phyloP scores from a whole-genome alignment of 116 monocot genomes.

The Papilionanthe hybrid region DNA sequence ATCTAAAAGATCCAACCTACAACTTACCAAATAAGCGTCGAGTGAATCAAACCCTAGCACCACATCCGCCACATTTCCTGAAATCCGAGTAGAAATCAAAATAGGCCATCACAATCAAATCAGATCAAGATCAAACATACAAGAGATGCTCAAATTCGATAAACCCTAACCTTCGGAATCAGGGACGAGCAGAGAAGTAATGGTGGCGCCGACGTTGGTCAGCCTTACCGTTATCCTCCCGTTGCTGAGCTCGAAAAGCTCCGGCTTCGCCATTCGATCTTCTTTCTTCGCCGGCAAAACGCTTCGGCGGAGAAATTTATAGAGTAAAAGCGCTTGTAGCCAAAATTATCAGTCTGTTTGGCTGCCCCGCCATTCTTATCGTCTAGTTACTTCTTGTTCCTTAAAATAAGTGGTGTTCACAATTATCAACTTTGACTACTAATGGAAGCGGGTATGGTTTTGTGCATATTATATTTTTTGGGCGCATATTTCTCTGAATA shows the following conservation, averaged over 20 bases:
- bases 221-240: conserved; percentile 22
- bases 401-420: not conserved
- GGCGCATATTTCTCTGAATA: too few species aligned
- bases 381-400: not conserved
- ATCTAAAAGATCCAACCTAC: not conserved
- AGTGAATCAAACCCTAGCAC: conserved; percentile 29
- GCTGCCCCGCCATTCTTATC: not conserved
- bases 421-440: too few species aligned
- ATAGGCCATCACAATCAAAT: not conserved
- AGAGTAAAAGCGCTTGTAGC: too few species aligned
- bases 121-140: not conserved
- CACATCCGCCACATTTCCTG: conserved; percentile 32
- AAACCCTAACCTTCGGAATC: conserved; percentile 24
- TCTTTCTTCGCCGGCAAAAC: not conserved
- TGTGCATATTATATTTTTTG: too few species aligned
- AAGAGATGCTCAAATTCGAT: not conserved
- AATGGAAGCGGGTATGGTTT: too few species aligned
- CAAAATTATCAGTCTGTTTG: too few species aligned
- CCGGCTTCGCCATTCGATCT: conserved; percentile 16
- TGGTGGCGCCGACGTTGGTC: conserved; percentile 25
- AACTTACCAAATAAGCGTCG: conserved; percentile 25
- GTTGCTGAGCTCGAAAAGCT: conserved; percentile 26
- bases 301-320: not conserved
- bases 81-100: not conserved
- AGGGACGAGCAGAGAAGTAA: conserved; percentile 38